Percentiles rank a stretch among this genome's conserved stretches.
phyloP scores from a whole-genome alignment of 2,329 filamentous ascomycete species.

The Aspergillus sp. region DNA sequence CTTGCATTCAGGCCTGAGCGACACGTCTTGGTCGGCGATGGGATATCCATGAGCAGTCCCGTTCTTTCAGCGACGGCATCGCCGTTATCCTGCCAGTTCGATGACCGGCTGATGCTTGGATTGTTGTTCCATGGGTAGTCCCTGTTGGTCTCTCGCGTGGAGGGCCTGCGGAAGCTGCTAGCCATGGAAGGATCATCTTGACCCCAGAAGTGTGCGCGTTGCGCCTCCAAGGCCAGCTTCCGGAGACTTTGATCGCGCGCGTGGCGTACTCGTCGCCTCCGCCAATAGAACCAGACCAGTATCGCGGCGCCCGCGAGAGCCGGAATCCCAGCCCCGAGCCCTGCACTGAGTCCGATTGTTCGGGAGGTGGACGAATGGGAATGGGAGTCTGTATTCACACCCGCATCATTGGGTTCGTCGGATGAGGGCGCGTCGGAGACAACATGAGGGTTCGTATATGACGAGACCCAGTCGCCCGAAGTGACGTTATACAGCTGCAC shows the following conservation, averaged over 20 bases:
- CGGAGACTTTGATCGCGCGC: slow-evolving; percentile 56
- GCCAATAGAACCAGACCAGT: slow-evolving; percentile 51
- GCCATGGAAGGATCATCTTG: slow-evolving; percentile 40
- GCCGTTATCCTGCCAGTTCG: slow-evolving; percentile 27
- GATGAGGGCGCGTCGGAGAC: slow-evolving; percentile 3
- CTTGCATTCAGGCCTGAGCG: slow-evolving; percentile 40
- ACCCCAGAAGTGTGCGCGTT: slow-evolving; percentile 46
- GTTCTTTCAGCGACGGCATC: slow-evolving; percentile 41
- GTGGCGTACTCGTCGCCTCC: slow-evolving; percentile 45
- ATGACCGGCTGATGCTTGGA: slow-evolving; percentile 17
- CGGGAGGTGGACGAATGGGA: slow-evolving; percentile 32
- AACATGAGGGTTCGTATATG: slow-evolving; percentile 52
- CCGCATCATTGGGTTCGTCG: not conserved
- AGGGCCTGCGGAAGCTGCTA: slow-evolving; percentile 35
- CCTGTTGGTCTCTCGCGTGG: slow-evolving; percentile 20
- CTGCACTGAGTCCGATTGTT: slow-evolving; percentile 62
- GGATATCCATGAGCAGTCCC: slow-evolving; percentile 41
- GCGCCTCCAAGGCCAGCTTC: slow-evolving; percentile 51
- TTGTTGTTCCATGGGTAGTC: slow-evolving; percentile 32
- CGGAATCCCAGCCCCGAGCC: slow-evolving; percentile 63
- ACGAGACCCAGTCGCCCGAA: slow-evolving; percentile 57
- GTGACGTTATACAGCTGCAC: slow-evolving; percentile 62
- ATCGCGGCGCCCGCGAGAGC: slow-evolving; percentile 50
- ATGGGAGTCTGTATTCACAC: slow-evolving; percentile 1
- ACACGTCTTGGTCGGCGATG: slow-evolving; percentile 40